Evolutionary conservation across 192 early-diverging fungal genomes (phyloP).

Genomic region (Backusella mclennaniae): DNA sequence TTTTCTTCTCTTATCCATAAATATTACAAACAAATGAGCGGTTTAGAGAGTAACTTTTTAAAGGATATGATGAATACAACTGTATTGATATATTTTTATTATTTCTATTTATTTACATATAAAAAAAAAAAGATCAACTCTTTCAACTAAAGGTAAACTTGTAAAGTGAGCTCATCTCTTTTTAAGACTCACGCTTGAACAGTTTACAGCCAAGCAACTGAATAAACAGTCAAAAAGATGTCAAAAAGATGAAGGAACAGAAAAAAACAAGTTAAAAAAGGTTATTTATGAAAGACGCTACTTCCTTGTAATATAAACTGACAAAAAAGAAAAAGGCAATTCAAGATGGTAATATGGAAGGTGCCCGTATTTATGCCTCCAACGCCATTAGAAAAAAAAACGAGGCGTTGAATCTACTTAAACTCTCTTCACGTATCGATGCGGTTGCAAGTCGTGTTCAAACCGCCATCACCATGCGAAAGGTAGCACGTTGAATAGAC

Average conservation of each 20-base stretch:
- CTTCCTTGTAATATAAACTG: no score
- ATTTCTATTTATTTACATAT: not conserved
- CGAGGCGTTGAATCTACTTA: constrained; percentile 84
- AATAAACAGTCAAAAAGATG: constrained; percentile 82
- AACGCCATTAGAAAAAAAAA: constrained; percentile 99
- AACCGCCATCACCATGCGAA: constrained; percentile 92
- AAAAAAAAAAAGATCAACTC: constrained; percentile 19
- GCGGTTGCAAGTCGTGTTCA: constrained; percentile 89
- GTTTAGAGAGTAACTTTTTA: constrained; percentile 22
- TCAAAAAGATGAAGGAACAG: constrained; percentile 78
- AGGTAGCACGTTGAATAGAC: constrained; percentile 25
- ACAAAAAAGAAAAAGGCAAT: constrained; percentile 65
- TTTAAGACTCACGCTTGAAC: not conserved
- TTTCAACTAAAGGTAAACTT: constrained; percentile 32
- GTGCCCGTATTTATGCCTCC: constrained; percentile 89
- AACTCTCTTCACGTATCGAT: constrained; percentile 88
- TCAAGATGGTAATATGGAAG: constrained; percentile 88
- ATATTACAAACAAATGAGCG: constrained; percentile 6
- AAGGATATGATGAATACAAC: not conserved
- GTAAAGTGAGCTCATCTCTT: not conserved
- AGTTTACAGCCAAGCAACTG: constrained; percentile 93
- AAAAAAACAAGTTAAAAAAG: constrained; percentile 88
- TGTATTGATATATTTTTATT: not conserved
- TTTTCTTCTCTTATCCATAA: not conserved
- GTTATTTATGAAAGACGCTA: constrained; percentile 29